Base-by-base conservation (phyloP, 805 yeast genomes). In the Ogataea glucozyma region DNA sequence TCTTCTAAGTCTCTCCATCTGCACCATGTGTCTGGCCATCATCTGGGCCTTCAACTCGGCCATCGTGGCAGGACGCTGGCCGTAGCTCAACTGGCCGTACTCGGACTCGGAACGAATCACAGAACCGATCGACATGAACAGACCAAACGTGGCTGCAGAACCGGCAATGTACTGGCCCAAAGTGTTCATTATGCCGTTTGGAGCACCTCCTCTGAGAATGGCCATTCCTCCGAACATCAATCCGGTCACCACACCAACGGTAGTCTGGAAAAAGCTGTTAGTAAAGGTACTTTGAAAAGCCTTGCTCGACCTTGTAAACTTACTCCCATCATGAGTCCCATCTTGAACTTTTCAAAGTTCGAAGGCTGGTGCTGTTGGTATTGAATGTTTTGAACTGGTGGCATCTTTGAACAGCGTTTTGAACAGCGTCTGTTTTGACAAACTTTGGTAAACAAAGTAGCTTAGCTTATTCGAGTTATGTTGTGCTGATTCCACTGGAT, bases 271-370 rank as follows among this genome's bases (percentile, higher is more conserved):
- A 37, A 14, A 26, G 14, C 21, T 10, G 57, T 56, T 55, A 51
- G 61, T 49, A 20, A n/a, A n/a, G n/a, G n/a, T n/a, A n/a, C n/a
- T 21, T 7, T 22, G 10, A 18, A 2, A 21, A 6, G 7, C 14
- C 16, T 3, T 19, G 27, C 13, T 8, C 4, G 13, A 27, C 18
- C 17, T 24, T n/a, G 23, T 4, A 43, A 49, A 65, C 77, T 44
- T 69, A 71, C 81, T 50, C 99, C 99, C 97, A 93, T 93, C 72
- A 91, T 71, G 48, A 89, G 83, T 42, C 99, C 99, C 98, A 93
- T 93, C 71, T 93, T 93, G 79, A 93, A 87, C 71, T 93, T 93
- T 43, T 93, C 97, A 71, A 90, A 88, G 67, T 85, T 81, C 37
- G 97, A 85, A 44, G 95, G 96, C 55, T 81, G 82, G 53, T 75